Evolutionary conservation across 768 basidiomycete genomes (phyloP).

Genomic region (Collybia sp.): DNA sequence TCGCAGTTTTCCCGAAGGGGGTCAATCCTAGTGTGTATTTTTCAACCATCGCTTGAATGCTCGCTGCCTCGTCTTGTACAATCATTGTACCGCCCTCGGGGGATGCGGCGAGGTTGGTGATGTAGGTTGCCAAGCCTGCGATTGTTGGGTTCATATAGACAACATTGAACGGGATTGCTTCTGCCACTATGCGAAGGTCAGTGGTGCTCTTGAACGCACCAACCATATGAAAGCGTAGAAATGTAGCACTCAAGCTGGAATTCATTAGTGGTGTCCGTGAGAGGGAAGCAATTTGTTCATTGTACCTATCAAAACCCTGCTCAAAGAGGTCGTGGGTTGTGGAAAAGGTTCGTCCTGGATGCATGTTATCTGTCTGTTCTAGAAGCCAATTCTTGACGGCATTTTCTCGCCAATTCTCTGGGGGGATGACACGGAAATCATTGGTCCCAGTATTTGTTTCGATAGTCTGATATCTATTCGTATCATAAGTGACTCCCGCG

Average conservation of each 20-base stretch:
- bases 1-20: too few species aligned
- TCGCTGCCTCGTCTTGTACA: background rate
- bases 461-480: slow-evolving; percentile 3
- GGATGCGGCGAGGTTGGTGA: background rate
- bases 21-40: background rate
- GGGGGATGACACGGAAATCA: background rate
- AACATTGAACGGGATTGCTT: background rate
- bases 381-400: background rate
- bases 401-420: background rate
- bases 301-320: slow-evolving; percentile 30
- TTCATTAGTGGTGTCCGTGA: too few species aligned
- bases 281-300: too few species aligned
- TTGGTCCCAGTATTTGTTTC: slow-evolving; percentile 3
- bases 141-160: background rate
- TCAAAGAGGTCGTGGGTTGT: slow-evolving; percentile 18
- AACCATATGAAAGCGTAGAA: slow-evolving; percentile 12
- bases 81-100: background rate
- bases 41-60: slow-evolving; percentile 2
- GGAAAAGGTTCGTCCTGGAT: background rate
- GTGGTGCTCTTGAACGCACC: background rate
- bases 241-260: slow-evolving; percentile 22
- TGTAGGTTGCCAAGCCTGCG: background rate
- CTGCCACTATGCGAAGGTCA: background rate
- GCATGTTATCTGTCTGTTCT: background rate
- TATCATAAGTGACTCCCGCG: slow-evolving; percentile 1